Evolutionary conservation across 2,329 filamentous ascomycete species (phyloP).

Genomic region (Tolypocladium tropicale): DNA sequence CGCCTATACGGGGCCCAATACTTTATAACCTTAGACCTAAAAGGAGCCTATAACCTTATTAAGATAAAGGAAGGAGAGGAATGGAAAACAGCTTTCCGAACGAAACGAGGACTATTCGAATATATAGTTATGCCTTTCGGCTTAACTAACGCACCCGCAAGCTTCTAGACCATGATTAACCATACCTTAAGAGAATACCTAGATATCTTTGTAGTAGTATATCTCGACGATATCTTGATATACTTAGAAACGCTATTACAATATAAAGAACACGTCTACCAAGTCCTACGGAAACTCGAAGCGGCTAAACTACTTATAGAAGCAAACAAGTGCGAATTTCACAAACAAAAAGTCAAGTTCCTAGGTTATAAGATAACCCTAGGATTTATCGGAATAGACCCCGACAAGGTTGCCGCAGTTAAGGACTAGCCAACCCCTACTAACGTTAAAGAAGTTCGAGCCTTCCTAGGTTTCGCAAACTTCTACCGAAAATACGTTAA

Average conservation of each 20-base stretch:
- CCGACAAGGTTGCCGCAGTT: background rate
- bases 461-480: background rate
- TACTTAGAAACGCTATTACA: slow-evolving; percentile 5
- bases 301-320: background rate
- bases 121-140: slow-evolving; percentile 20
- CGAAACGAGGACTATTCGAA: slow-evolving; percentile 19
- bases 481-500: background rate
- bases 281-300: background rate
- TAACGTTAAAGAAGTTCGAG: background rate
- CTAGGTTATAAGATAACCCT: background rate
- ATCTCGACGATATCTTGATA: slow-evolving; percentile 7
- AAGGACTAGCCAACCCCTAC: background rate
- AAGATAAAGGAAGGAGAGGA: slow-evolving; percentile 13
- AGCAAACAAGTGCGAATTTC: background rate
- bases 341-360: background rate
- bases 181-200: slow-evolving; percentile 4
- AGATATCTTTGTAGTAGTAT: slow-evolving; percentile 7
- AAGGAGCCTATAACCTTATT: background rate
- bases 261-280: background rate
- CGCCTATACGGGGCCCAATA: slow-evolving; percentile 5
- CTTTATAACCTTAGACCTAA: background rate
- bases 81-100: slow-evolving; percentile 23
- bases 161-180: slow-evolving; percentile 5
- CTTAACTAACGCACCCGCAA: slow-evolving; percentile 10
- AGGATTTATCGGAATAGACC: background rate